Evolutionary conservation across 257 asterid species (phyloP).

Genomic region (Anisodus tanguticus): DNA sequence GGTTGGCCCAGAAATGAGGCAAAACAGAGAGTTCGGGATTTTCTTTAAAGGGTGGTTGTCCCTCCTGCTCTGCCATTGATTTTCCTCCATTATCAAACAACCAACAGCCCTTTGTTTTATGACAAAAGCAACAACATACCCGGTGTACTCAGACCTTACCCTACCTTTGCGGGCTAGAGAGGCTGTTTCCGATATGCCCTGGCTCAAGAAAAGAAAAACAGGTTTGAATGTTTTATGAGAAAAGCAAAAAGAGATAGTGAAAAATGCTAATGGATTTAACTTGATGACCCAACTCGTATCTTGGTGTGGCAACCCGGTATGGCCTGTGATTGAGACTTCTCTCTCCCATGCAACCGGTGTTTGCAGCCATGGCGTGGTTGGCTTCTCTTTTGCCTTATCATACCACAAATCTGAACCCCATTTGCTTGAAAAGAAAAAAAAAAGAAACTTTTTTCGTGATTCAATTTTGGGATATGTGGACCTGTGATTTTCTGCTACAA

Average conservation of each 20-base stretch:
- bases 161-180: too few species aligned
- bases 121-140: too few species aligned
- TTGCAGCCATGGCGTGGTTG: not conserved
- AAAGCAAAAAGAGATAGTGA: too few species aligned
- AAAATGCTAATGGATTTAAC: too few species aligned
- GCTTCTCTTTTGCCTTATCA: not conserved
- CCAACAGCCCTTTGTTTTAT: too few species aligned
- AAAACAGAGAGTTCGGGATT: conserved; percentile 24
- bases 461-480: not conserved
- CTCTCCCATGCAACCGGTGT: not conserved
- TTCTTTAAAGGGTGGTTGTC: conserved; percentile 33
- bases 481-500: not conserved
- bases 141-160: too few species aligned
- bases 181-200: too few species aligned
- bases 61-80: too few species aligned
- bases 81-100: too few species aligned
- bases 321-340: not conserved
- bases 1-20: too few species aligned
- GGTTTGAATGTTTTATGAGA: too few species aligned
- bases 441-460: not conserved
- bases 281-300: not conserved
- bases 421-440: not conserved
- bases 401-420: not conserved
- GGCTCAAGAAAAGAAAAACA: too few species aligned
- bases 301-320: not conserved